Conservation (phyloP, 1,284 basidiomycete species). For the Ceratobasidium sp. region DNA sequence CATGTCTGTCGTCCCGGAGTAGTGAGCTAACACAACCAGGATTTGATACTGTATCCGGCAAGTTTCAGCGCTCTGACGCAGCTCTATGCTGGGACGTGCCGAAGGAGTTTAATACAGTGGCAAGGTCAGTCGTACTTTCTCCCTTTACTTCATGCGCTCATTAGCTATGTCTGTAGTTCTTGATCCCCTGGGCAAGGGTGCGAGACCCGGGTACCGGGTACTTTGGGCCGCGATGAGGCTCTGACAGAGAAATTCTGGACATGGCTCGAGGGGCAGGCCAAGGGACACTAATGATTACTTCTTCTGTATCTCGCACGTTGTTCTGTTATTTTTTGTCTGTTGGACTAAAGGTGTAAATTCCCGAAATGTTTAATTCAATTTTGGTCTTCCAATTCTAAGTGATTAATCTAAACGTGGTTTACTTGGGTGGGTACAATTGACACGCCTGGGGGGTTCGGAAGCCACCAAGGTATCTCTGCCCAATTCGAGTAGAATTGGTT, state of each 20-base stretch:
- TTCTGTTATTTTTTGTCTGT: too few species aligned
- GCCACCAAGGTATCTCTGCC: too few species aligned
- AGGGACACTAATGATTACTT: too few species aligned
- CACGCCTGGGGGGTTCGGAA: too few species aligned
- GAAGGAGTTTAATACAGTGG: slow-evolving; percentile 52
- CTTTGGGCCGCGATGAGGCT: background rate
- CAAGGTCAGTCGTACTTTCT: slow-evolving; percentile 31
- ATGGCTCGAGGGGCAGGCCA: slow-evolving; percentile 36
- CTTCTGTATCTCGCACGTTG: too few species aligned
- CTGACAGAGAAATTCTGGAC: slow-evolving; percentile 12
- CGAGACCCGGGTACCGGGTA: background rate
- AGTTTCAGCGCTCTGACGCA: slow-evolving; percentile 53
- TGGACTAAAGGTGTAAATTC: too few species aligned
- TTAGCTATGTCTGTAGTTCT: background rate
- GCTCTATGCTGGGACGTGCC: slow-evolving; percentile 58
- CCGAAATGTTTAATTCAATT: too few species aligned
- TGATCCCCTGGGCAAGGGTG: slow-evolving; percentile 13
- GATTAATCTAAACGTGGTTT: too few species aligned
- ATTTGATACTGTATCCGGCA: slow-evolving; percentile 45
- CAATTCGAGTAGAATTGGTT: too few species aligned
- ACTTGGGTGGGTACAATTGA: too few species aligned
- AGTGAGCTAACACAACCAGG: slow-evolving; percentile 43
- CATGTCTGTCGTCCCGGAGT: slow-evolving; percentile 3
- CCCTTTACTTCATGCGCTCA: background rate
- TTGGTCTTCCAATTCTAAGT: too few species aligned